Evolutionary conservation across 805 yeast species (phyloP).

Genomic region (Candida anglica): DNA sequence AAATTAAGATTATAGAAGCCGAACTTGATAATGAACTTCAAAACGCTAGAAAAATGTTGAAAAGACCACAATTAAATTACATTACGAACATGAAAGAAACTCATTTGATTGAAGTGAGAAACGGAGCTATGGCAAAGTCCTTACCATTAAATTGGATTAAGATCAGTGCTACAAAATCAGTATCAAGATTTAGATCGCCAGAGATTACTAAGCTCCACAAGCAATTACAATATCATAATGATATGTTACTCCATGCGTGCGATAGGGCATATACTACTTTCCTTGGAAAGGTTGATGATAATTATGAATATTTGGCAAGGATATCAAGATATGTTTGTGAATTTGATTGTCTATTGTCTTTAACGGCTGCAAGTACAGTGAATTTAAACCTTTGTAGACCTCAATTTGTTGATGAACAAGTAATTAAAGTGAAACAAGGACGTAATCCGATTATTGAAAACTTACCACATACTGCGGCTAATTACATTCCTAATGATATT

Average conservation of each 20-base stretch:
- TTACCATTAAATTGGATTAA: slow-evolving; percentile 79
- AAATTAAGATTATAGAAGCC: slow-evolving; percentile 41
- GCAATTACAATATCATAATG: slow-evolving; percentile 57
- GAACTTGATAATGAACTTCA: slow-evolving; percentile 52
- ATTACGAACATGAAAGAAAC: slow-evolving; percentile 60
- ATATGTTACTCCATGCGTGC: slow-evolving; percentile 42
- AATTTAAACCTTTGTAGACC: slow-evolving; percentile 49
- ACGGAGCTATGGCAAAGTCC: slow-evolving; percentile 45
- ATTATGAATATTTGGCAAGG: slow-evolving; percentile 30
- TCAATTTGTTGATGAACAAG: slow-evolving; percentile 35
- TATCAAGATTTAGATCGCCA: slow-evolving; percentile 74
- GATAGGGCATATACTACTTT: slow-evolving; percentile 45
- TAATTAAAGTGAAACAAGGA: slow-evolving; percentile 50
- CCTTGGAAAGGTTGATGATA: slow-evolving; percentile 28
- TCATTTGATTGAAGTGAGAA: slow-evolving; percentile 72
- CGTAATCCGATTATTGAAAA: slow-evolving; percentile 67
- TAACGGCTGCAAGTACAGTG: slow-evolving; percentile 54
- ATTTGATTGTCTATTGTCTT: slow-evolving; percentile 65
- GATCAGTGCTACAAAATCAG: slow-evolving; percentile 61
- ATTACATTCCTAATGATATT: slow-evolving; percentile 67
- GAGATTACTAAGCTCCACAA: slow-evolving; percentile 47
- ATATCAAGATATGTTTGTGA: slow-evolving; percentile 47
- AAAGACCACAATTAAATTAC: slow-evolving; percentile 55
- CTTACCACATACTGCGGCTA: slow-evolving; percentile 22
- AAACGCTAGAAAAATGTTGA: slow-evolving; percentile 40